Percentiles rank a stretch among this genome's conserved stretches.
Evolutionary conservation across 495 filamentous ascomycete species (phyloP).

Genomic region (Penicillium parvum): DNA sequence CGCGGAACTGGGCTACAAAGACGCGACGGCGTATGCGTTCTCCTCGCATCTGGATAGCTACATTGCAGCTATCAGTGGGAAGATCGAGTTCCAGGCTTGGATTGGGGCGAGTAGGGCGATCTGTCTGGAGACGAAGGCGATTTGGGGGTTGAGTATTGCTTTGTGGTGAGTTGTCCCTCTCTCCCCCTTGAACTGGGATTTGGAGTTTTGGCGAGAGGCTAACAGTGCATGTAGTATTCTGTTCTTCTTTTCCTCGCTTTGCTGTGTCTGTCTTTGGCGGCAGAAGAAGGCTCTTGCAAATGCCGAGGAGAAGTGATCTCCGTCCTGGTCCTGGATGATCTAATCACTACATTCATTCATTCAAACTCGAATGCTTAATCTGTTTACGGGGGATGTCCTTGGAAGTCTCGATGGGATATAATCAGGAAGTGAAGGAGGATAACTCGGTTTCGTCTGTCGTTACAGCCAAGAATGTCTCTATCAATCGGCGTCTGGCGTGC

Average conservation of each 20-base stretch:
- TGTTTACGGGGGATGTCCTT: too few species aligned
- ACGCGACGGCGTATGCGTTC: conserved; percentile 42
- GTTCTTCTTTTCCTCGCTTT: conserved; percentile 61
- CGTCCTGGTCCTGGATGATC: not conserved
- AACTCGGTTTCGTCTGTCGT: too few species aligned
- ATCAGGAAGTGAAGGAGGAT: too few species aligned
- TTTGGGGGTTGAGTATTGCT: conserved; percentile 85
- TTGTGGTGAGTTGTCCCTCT: conserved; percentile 57
- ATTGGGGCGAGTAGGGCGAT: conserved; percentile 62
- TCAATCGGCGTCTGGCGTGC: too few species aligned
- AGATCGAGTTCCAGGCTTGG: conserved; percentile 54
- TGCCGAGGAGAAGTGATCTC: conserved; percentile 19
- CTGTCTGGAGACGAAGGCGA: conserved; percentile 81
- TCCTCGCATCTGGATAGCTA: conserved; percentile 39
- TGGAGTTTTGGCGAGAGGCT: not conserved
- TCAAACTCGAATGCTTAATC: too few species aligned
- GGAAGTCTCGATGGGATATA: too few species aligned
- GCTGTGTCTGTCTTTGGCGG: conserved; percentile 56
- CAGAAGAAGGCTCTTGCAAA: conserved; percentile 39
- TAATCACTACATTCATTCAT: too few species aligned
- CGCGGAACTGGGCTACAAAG: conserved; percentile 28
- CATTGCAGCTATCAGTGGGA: conserved; percentile 35
- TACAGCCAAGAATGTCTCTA: too few species aligned
- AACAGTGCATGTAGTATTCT: conserved; percentile 49
- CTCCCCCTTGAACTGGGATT: not conserved